Base-by-base conservation (phyloP, 352 stramenopile species). In the Nothophytophthora sp. region DNA sequence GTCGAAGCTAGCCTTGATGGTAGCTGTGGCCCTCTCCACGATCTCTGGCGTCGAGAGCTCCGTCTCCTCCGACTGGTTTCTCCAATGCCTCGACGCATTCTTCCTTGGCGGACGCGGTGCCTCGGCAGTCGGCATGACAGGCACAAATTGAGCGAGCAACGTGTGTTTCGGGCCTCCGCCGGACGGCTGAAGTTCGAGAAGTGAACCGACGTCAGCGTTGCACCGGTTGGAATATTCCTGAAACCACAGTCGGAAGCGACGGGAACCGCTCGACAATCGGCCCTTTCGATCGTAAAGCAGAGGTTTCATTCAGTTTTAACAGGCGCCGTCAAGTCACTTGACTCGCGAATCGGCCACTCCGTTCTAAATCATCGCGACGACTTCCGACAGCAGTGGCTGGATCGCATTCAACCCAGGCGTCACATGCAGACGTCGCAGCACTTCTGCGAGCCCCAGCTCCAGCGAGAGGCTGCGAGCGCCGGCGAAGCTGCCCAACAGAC, bases 301-400 rank as follows among this genome's bases (percentile, higher is more conserved):
- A n/a, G n/a, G n/a, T n/a, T n/a, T n/a, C n/a, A n/a, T n/a, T n/a
- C n/a, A n/a, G n/a, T n/a, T n/a, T n/a, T n/a, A n/a, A n/a, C n/a
- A n/a, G n/a, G n/a, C n/a, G n/a, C n/a, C n/a, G n/a, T n/a, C n/a
- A n/a, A n/a, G n/a, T n/a, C n/a, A n/a, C n/a, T n/a, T n/a, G n/a
- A n/a, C n/a, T n/a, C n/a, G n/a, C n/a, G n/a, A n/a, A n/a, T n/a
- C n/a, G n/a, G n/a, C n/a, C n/a, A n/a, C n/a, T n/a, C n/a, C n/a
- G n/a, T n/a, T n/a, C 41, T 63, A 90, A 40, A 90, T 86, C 62
- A 88, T 55, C 20, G 77, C 67, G 11, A 84, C 73, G 24, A 88
- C 64, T 42, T 90, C 74, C 1, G 73, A 75, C 2, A 90, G 53
- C 30, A 90, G 41, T 3, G 76, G 70, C 47, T 86, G 69, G 38